phyloP scores from a whole-genome alignment of 192 early-diverging fungal species.

The Thamnidium elegans region DNA sequence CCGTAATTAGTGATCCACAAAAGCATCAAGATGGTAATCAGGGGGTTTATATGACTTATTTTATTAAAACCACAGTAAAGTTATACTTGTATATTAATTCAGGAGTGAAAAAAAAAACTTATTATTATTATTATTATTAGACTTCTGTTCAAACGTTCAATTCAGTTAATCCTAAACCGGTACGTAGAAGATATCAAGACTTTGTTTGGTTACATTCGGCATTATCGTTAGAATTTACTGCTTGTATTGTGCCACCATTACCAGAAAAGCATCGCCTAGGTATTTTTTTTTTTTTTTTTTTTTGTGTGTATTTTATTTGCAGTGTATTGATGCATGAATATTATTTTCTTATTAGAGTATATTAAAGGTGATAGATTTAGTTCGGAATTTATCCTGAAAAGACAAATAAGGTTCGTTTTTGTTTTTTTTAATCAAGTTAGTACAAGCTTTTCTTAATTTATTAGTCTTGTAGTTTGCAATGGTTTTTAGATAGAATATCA shows the following conservation, averaged over 20 bases:
- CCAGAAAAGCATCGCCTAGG: constrained; percentile 90
- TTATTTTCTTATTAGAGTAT: constrained; percentile 79
- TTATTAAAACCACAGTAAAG: constrained; percentile 72
- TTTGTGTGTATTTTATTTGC: not conserved
- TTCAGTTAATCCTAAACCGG: constrained; percentile 49
- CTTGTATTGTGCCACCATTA: constrained; percentile 83
- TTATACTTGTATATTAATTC: not conserved
- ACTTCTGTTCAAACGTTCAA: constrained; percentile 57
- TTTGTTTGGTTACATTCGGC: constrained; percentile 87
- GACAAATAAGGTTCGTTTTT: constrained; percentile 47
- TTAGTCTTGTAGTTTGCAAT: constrained; percentile 60
- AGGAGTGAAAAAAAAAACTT: not conserved
- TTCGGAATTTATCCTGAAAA: constrained; percentile 85
- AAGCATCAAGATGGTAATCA: constrained; percentile 89
- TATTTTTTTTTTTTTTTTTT: constrained; percentile 24
- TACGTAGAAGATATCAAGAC: constrained; percentile 91
- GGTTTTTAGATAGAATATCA: constrained; percentile 79
- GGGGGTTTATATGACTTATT: constrained; percentile 79
- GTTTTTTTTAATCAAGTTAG: no score
- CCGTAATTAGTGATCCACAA: constrained; percentile 74
- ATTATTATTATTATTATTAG: constrained; percentile 36
- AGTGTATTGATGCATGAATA: not conserved
- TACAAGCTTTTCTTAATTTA: not conserved
- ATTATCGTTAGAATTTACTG: constrained; percentile 71
- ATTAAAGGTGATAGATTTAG: constrained; percentile 94